phyloP scores from a whole-genome alignment of 345 rosid species.

The Citrus maxima region DNA sequence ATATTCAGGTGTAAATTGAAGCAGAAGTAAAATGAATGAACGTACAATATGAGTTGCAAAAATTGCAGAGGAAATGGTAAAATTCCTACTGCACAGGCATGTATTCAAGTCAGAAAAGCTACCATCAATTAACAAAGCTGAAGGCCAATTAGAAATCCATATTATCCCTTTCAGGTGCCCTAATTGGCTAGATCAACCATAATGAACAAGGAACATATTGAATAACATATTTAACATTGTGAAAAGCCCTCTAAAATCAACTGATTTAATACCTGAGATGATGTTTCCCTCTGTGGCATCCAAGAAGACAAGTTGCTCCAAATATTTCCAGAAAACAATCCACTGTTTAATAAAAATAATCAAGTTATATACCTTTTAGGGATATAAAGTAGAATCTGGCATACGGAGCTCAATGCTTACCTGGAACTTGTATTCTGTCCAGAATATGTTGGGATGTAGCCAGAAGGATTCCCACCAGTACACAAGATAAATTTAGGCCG shows the following conservation, averaged over 20 bases:
- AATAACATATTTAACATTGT: background rate
- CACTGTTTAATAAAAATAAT: slow-evolving; percentile 42
- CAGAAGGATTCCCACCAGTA: slow-evolving; percentile 76
- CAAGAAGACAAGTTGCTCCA: slow-evolving; percentile 87
- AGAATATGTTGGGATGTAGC: slow-evolving; percentile 66
- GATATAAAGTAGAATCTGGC: background rate
- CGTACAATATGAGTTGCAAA: background rate
- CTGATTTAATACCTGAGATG: slow-evolving; percentile 50
- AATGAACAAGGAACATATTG: background rate
- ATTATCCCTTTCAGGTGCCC: background rate
- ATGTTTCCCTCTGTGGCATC: slow-evolving; percentile 77
- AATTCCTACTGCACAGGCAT: background rate
- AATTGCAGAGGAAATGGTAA: background rate
- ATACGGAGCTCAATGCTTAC: slow-evolving; percentile 30
- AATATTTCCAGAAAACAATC: slow-evolving; percentile 66
- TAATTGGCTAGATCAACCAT: background rate
- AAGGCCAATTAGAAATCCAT: background rate
- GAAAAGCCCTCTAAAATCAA: slow-evolving; percentile 3
- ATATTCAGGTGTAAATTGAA: background rate
- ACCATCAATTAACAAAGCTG: background rate
- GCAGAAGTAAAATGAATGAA: background rate
- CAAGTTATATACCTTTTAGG: slow-evolving; percentile 5
- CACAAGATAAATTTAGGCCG: slow-evolving; percentile 86
- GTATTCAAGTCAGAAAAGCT: no score
- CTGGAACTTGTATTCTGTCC: slow-evolving; percentile 57